Base-by-base conservation (phyloP, 208 protist species). In the Porcisia deanei region DNA sequence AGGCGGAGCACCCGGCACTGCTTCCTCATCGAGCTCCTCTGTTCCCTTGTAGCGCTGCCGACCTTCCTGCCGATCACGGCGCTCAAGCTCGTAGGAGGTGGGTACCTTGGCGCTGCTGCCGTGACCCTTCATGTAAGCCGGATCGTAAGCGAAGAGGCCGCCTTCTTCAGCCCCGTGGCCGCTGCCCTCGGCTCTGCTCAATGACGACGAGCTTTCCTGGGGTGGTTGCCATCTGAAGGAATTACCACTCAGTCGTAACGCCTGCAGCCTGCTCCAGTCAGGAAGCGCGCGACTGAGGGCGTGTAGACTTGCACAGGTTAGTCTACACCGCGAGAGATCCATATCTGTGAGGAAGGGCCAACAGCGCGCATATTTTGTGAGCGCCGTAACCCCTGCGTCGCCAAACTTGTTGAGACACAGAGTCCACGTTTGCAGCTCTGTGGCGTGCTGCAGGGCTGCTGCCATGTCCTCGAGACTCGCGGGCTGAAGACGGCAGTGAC, bases 61-160 rank as follows among this genome's bases (percentile, higher is more conserved):
- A n/a, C 91, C 89, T 3, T 75, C 81, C 55, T 83, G 60, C n/a
- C 89, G 81, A 54, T 94, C 91, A 14, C 86, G 89, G 16, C 88
- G 85, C 43, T 94, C 91, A 25, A 96, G 77, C 82, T 94, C 91
- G 67, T 84, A 96, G 37, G 86, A 90, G 45, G 91, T 96, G 61
- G 86, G 89, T 52, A 92, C 89, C 75, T 90, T 92, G 5, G 8
- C 59, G 30, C 82, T 74, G 49, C 67, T 43, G 61, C 79, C 73
- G 68, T 79, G 65, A 30, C 71, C 58, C 60, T 78, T 82, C 88
- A 93, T 91, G 65, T 85, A 94, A 25, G 37, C 30, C 0, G 75
- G 83, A 60, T 93, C 91, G 71, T 94, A 93, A 9, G 85, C 89
- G 72, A 94, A 96, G 18, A 96, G 81, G 45, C 79, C 70, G 30